Evolutionary conservation across 1,284 basidiomycete species (phyloP), one percentile per base, ranked within the genome.

Genomic region (Sporisorium scitamineum): DNA sequence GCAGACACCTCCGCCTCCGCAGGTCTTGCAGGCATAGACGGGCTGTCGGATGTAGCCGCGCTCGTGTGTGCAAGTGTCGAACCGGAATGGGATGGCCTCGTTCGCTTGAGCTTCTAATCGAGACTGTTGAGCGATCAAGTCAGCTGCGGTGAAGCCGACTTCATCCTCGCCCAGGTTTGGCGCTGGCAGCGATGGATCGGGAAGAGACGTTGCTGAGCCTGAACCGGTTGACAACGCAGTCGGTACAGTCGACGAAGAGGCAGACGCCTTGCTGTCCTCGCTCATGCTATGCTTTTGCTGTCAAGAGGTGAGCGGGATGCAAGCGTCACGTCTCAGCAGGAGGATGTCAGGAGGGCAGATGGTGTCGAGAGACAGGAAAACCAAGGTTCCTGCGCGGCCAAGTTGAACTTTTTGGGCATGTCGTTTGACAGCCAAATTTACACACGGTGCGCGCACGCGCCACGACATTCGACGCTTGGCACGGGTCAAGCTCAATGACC

Each of bases 1-100:
- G 60, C 86, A 87, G n/a, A 87, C 84, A 8, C 85, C 86, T n/a
- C 80, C 78, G 14, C 84, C 68, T 24, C 84, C 81, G 27, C 84
- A 85, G 5, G 80, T 82, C 53, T 71, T 69, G 67, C 84, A 87
- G 22, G 84, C 81, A 50, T 79, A 87, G 24, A 87, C 70, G 2
- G 86, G 84, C 62, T 87, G 86, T 20, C 84, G 80, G 60, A 86
- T 80, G 67, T 83, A 79, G 27, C 85, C 85, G 18, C 75, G 54
- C 5, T 76, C 74, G 71, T 84, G 78, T 0, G 86, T 87, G 73
- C 86, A 87, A 0, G 82, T 80, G 65, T 86, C 86, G 56, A 85
- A 79, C 13, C 66, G 58, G 70, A 84, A 87, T 1, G 86, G 86
- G 29, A 87, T 78, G 0, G 82, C 84, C 32, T 86, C 86, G 27